Percentiles rank a stretch among this genome's conserved stretches.
Evolutionary conservation across 2,329 filamentous ascomycete genomes (phyloP).

Genomic region (Diaporthe citrichinensis): DNA sequence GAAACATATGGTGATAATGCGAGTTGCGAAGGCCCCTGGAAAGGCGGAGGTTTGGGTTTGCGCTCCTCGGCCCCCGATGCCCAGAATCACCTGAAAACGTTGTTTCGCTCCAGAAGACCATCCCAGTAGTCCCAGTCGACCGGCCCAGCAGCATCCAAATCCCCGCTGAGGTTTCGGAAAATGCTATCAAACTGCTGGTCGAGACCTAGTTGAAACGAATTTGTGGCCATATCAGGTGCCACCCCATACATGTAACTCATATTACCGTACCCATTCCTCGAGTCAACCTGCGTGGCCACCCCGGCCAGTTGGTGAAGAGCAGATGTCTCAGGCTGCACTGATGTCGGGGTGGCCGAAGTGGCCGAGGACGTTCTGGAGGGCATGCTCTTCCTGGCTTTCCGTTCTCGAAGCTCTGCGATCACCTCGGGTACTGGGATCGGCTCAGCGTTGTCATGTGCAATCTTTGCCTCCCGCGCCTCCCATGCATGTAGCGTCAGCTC

Average conservation of each 20-base stretch:
- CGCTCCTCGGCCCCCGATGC: no score
- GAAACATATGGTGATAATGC: no score
- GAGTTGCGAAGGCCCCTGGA: no score
- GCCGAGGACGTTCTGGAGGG: background rate
- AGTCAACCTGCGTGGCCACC: slow-evolving; percentile 39
- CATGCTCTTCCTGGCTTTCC: slow-evolving; percentile 36
- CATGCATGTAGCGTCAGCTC: slow-evolving; percentile 44
- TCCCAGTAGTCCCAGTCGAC: slow-evolving; percentile 42
- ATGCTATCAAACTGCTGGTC: slow-evolving; percentile 41
- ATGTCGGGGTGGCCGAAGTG: slow-evolving; percentile 19
- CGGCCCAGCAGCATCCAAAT: slow-evolving; percentile 37
- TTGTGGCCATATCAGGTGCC: background rate
- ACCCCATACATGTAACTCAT: slow-evolving; percentile 4
- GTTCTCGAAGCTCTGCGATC: slow-evolving; percentile 37
- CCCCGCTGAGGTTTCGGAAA: slow-evolving; percentile 36
- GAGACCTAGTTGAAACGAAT: slow-evolving; percentile 27
- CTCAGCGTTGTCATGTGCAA: slow-evolving; percentile 31
- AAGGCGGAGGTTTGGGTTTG: no score
- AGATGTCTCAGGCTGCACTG: slow-evolving; percentile 31
- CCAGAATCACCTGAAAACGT: slow-evolving; percentile 38
- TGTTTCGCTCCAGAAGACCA: slow-evolving; percentile 40
- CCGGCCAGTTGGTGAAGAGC: slow-evolving; percentile 40
- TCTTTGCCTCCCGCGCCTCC: slow-evolving; percentile 43
- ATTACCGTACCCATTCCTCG: slow-evolving; percentile 28
- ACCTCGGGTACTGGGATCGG: slow-evolving; percentile 29